These are phyloP conservation scores for Zychaea mexicana DNA, from an alignment of 371 early-diverging fungal genomes.

Conservation along the genomic window DNA sequence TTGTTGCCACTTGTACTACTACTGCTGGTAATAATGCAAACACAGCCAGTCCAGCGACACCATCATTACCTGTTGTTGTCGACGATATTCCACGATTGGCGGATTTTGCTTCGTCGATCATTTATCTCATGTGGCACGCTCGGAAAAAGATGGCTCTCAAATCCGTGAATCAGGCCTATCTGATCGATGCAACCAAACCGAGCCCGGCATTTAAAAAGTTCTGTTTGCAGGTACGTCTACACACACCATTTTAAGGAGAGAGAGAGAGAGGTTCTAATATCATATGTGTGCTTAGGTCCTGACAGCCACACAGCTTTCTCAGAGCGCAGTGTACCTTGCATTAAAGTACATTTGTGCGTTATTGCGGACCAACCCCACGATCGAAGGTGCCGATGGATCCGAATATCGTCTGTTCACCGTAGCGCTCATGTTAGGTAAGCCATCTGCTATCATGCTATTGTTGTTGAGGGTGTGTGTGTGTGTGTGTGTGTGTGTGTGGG, in stretches of 20 bases:
- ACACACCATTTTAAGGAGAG: neutral
- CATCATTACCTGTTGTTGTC: neutral
- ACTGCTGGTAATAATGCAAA: too few species aligned
- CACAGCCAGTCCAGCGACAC: constrained; percentile 2
- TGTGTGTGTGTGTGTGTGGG: too few species aligned
- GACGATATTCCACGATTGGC: constrained; percentile 41
- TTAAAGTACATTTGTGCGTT: constrained; percentile 63
- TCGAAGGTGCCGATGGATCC: constrained; percentile 70
- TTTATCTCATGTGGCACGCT: constrained; percentile 68
- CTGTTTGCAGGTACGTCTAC: constrained; percentile 50
- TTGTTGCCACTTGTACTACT: neutral
- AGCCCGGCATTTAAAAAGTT: constrained; percentile 65
- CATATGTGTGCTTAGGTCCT: constrained; percentile 30
- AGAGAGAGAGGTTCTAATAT: neutral
- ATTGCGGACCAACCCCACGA: constrained; percentile 56
- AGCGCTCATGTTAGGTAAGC: constrained; percentile 68
- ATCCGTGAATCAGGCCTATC: constrained; percentile 12
- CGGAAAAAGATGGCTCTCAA: constrained; percentile 30
- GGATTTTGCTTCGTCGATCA: constrained; percentile 65
- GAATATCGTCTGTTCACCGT: constrained; percentile 81
- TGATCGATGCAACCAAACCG: constrained; percentile 40
- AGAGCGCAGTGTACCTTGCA: constrained; percentile 58
- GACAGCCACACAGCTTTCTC: constrained; percentile 58
- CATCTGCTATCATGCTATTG: too few species aligned
- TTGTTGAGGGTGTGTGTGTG: too few species aligned